phyloP scores from a whole-genome alignment of 441 rosid species.

The Capsella rubella region DNA sequence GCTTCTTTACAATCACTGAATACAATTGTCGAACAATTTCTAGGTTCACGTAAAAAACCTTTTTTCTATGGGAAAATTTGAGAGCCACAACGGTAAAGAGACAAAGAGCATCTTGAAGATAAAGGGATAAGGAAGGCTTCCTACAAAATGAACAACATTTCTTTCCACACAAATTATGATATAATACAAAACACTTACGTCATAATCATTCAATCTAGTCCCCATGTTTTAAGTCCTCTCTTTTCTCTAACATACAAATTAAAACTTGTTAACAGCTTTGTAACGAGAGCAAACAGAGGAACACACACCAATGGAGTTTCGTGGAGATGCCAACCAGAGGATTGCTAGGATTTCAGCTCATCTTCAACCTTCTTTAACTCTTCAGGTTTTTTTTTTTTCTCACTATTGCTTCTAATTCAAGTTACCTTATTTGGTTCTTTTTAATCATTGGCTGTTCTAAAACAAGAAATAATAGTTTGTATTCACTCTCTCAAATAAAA shows the following conservation, averaged over 20 bases:
- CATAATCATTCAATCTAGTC: slow-evolving; percentile 52
- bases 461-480: background rate
- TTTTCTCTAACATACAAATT: slow-evolving; percentile 22
- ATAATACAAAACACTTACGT: slow-evolving; percentile 36
- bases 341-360: slow-evolving; percentile 70
- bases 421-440: slow-evolving; percentile 5
- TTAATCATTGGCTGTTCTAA: background rate
- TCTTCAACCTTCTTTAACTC: slow-evolving; percentile 55
- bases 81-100: slow-evolving; percentile 42
- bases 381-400: slow-evolving; percentile 49
- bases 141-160: slow-evolving; percentile 34
- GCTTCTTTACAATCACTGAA: background rate
- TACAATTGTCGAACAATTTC: background rate
- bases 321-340: slow-evolving; percentile 59
- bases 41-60: background rate
- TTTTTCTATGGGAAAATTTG: slow-evolving; percentile 6
- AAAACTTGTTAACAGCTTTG: slow-evolving; percentile 20
- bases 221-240: slow-evolving; percentile 42
- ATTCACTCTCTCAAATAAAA: background rate
- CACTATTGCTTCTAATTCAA: background rate
- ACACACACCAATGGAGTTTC: slow-evolving; percentile 58
- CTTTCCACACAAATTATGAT: slow-evolving; percentile 50
- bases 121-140: slow-evolving; percentile 51
- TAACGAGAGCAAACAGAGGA: slow-evolving; percentile 23
- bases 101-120: slow-evolving; percentile 35